Evolutionary conservation across 345 rosid species (phyloP), one percentile per base, ranked within the genome.

Genomic region (Brassica rapa): DNA sequence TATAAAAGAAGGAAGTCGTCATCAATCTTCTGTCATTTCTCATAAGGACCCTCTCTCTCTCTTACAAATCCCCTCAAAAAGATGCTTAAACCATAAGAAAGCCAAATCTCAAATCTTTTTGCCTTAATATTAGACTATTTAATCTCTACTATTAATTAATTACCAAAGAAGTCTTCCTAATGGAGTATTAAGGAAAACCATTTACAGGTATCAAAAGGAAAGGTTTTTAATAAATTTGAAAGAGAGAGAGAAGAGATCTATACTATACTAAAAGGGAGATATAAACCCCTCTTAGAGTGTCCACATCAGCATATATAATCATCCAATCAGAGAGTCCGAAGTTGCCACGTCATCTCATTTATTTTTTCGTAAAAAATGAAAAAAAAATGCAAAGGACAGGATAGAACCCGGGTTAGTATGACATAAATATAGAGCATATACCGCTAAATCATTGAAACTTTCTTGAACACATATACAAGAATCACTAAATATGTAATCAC

Each of bases 171-270:
- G 68, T 77, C 83, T 86, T 88, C 86, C 80, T 80, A 75, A 80
- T 86, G 51, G 56, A 70, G 53, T 69, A 69, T 69, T 77, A 62
- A 69, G 62, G 68, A 55, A 43, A 46, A 60, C 46, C 68, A 68
- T 72, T 67, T 59, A 35, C 70, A 69, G 74, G 80, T 78, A 77
- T 80, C 51, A 83, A 84, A 85, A 80, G 86, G 83, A 82, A 87
- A 84, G 93, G 88, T 71, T 37, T 78, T 71, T 71, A 89, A 88
- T 81, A 83, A 85, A 79, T 87, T 24, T 14, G 41, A 35, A 35
- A 35, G 41, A 7, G 39, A 53, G 41, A 75, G 77, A 79, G 66
- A 83, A 78, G 73, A 37, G 78, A 70, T n/a, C n/a, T n/a, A n/a
- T n/a, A n/a, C n/a, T n/a, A n/a, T n/a, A n/a, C n/a, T n/a, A n/a